Evolutionary conservation across 2,329 filamentous ascomycete genomes (phyloP).

Genomic region (Colletotrichum aenigma): DNA sequence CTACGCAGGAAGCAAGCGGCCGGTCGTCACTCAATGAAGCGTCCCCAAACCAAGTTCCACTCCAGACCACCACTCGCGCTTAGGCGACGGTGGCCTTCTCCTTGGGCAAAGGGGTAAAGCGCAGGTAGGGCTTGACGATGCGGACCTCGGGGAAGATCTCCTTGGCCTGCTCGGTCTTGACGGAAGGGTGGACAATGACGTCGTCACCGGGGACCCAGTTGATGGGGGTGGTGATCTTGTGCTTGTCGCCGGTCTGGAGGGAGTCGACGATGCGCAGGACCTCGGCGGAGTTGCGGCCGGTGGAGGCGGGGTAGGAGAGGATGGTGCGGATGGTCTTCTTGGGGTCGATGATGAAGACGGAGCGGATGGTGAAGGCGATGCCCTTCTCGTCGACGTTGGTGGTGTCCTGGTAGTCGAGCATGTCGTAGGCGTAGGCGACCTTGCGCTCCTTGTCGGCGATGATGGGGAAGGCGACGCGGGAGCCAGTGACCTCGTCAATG

Average conservation of each 20-base stretch:
- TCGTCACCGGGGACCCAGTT: slow-evolving; percentile 90
- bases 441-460: slow-evolving; percentile 81
- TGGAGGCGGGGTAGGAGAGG: slow-evolving; percentile 90
- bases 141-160: slow-evolving; percentile 82
- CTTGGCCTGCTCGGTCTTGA: slow-evolving; percentile 85
- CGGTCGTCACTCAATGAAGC: neutral
- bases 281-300: slow-evolving; percentile 82
- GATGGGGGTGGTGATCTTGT: slow-evolving; percentile 86
- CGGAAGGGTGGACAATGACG: slow-evolving; percentile 85
- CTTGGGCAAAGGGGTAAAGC: slow-evolving; percentile 72
- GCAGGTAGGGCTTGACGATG: slow-evolving; percentile 73
- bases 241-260: slow-evolving; percentile 83
- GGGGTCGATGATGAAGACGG: slow-evolving; percentile 93
- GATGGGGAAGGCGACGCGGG: slow-evolving; percentile 76
- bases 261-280: slow-evolving; percentile 81
- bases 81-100: slow-evolving; percentile 45
- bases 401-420: slow-evolving; percentile 82
- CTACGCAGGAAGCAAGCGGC: neutral
- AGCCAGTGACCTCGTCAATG: slow-evolving; percentile 78
- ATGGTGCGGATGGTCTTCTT: slow-evolving; percentile 92
- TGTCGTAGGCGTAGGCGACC: slow-evolving; percentile 78
- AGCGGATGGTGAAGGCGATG: slow-evolving; percentile 92
- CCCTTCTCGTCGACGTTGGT: slow-evolving; percentile 83
- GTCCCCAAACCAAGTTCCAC: slow-evolving; percentile 13
- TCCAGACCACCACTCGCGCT: neutral